Evolutionary conservation across 148 eudicot genomes (phyloP).

Genomic region (Simmondsia chinensis): DNA sequence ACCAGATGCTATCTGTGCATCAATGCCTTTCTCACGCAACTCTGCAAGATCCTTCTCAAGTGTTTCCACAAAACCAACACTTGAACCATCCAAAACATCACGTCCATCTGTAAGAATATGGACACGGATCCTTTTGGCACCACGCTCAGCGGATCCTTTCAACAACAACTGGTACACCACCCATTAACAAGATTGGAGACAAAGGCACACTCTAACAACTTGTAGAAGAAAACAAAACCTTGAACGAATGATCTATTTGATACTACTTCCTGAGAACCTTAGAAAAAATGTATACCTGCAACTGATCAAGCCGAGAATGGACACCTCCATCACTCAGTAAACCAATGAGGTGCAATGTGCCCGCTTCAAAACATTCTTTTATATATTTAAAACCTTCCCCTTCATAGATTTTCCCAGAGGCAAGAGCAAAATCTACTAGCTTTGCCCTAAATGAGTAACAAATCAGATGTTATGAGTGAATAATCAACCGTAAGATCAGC

Average conservation of each 20-base stretch:
- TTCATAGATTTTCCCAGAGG: conserved; percentile 70
- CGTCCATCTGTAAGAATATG: conserved; percentile 91
- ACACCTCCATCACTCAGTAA: conserved; percentile 96
- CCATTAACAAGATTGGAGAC: not conserved
- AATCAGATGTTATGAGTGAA: not conserved
- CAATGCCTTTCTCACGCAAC: conserved; percentile 69
- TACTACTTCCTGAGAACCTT: not conserved
- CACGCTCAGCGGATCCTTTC: conserved; percentile 69
- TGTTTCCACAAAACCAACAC: conserved; percentile 81
- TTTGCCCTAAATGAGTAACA: conserved; percentile 47
- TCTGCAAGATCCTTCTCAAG: conserved; percentile 68
- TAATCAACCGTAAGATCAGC: no score
- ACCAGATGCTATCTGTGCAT: conserved; percentile 91
- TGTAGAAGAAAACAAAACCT: not conserved
- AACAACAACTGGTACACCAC: conserved; percentile 51
- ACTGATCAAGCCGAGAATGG: conserved; percentile 86
- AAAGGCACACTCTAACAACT: not conserved
- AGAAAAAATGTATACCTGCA: conserved; percentile 44
- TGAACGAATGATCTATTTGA: not conserved
- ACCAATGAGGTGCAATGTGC: conserved; percentile 88
- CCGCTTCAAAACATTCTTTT: conserved; percentile 48
- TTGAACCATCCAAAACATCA: conserved; percentile 94
- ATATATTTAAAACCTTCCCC: conserved; percentile 87
- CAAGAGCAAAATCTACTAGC: conserved; percentile 91
- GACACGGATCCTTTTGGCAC: conserved; percentile 85